A percentile compares a stretch with the other conserved stretches of the same genome.
phyloP scores from a whole-genome alignment of 192 early-diverging fungal genomes.

The Powellomyces hirtus region DNA sequence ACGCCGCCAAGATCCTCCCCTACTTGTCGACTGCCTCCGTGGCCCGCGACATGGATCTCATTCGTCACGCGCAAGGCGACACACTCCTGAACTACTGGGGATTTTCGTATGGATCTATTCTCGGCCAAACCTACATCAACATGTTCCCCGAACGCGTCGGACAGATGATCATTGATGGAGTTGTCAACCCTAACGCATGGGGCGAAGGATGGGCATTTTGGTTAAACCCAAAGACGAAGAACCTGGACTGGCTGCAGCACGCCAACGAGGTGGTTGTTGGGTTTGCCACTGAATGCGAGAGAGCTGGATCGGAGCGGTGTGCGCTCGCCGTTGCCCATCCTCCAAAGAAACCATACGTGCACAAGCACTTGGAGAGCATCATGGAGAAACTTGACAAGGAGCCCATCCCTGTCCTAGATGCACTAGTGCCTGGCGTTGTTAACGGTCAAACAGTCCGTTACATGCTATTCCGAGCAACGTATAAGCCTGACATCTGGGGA shows the following conservation, averaged over 20 bases:
- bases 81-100: slow-evolving; percentile 42
- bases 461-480: slow-evolving; percentile 3
- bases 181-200: slow-evolving; percentile 26
- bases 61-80: slow-evolving; percentile 36
- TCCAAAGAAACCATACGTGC: background rate
- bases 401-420: slow-evolving; percentile 12
- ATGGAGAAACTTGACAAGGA: slow-evolving; percentile 11
- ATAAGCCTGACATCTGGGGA: slow-evolving; percentile 24
- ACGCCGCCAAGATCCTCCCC: slow-evolving; percentile 25
- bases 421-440: slow-evolving; percentile 12
- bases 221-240: background rate
- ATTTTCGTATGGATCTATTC: slow-evolving; percentile 42
- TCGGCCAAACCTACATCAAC: slow-evolving; percentile 46
- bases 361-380: background rate
- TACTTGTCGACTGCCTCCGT: slow-evolving; percentile 41
- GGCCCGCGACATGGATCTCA: slow-evolving; percentile 44
- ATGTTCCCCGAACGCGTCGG: slow-evolving; percentile 52
- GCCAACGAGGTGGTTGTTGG: slow-evolving; percentile 20
- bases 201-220: slow-evolving; percentile 2
- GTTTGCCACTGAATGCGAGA: slow-evolving; percentile 34
- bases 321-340: slow-evolving; percentile 16
- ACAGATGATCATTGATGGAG: slow-evolving; percentile 45
- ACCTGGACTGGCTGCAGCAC: slow-evolving; percentile 1
- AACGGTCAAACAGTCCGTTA: background rate
- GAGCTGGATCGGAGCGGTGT: slow-evolving; percentile 35